Evolutionary conservation across 257 asterid species (phyloP).

Genomic region (Ajuga chamaepitys): DNA sequence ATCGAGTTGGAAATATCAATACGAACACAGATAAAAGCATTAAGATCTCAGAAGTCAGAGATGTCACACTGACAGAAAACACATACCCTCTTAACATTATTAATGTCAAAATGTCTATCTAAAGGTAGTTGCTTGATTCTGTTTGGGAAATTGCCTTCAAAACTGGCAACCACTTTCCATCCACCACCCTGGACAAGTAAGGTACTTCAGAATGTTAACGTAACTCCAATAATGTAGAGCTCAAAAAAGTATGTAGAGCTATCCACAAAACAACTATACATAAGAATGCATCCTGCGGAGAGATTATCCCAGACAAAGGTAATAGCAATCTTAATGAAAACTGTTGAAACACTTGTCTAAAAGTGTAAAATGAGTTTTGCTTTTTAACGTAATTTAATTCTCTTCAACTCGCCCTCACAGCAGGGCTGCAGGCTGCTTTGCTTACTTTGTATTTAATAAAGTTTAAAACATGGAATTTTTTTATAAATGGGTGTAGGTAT

Average conservation of each 20-base stretch:
- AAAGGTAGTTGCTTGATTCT: conserved; percentile 93
- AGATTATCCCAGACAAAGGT: neutral
- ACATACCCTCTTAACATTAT: conserved; percentile 82
- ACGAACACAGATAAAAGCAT: conserved; percentile 2
- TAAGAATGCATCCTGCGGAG: neutral
- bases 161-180: conserved; percentile 97
- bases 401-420: neutral
- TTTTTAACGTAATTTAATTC: neutral
- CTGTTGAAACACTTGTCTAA: neutral
- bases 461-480: neutral
- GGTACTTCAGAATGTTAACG: conserved; percentile 15
- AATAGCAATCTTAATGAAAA: neutral
- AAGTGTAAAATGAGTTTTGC: neutral
- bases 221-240: neutral
- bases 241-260: neutral
- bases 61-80: neutral
- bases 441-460: neutral
- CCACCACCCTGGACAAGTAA: conserved; percentile 70
- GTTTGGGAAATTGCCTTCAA: conserved; percentile 95
- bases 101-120: conserved; percentile 90
- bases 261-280: neutral
- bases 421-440: too few species aligned
- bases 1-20: conserved; percentile 3
- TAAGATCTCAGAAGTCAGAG: neutral
- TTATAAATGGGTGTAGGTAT: neutral